phyloP scores from a whole-genome alignment of 2,329 filamentous ascomycete genomes.

The Alternaria dauci region DNA sequence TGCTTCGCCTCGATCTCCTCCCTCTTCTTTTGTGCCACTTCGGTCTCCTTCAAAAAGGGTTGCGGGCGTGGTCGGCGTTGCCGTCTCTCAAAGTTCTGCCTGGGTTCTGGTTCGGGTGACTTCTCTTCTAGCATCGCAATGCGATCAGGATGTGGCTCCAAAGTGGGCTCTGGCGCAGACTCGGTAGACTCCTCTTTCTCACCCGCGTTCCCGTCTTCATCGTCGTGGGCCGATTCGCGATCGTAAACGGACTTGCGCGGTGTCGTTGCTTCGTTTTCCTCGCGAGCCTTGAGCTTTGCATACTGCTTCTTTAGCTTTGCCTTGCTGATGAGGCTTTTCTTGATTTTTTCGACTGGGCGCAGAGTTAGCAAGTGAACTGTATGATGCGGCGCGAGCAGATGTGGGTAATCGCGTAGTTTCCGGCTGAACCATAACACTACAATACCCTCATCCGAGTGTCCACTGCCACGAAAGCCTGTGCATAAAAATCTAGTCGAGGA shows the following conservation, averaged over 20 bases:
- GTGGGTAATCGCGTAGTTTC: not conserved
- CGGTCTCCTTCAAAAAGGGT: constrained; percentile 56
- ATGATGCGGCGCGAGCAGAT: not conserved
- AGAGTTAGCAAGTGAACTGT: constrained; percentile 10
- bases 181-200: constrained; percentile 35
- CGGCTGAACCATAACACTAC: not conserved
- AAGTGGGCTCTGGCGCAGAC: constrained; percentile 43
- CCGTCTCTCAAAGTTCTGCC: constrained; percentile 27
- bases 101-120: constrained; percentile 29
- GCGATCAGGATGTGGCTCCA: constrained; percentile 68
- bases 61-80: constrained; percentile 40
- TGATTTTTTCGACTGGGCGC: constrained; percentile 80
- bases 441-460: not conserved
- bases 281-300: constrained; percentile 79
- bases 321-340: constrained; percentile 86
- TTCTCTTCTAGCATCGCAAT: constrained; percentile 64
- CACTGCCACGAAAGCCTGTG: not conserved
- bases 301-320: constrained; percentile 94
- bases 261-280: constrained; percentile 51
- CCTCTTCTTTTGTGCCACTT: constrained; percentile 61
- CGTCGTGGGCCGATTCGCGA: constrained; percentile 23
- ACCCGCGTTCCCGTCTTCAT: constrained; percentile 36
- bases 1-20: constrained; percentile 70
- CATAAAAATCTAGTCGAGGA: not conserved
- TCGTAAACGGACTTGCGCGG: constrained; percentile 48